Base-by-base conservation (phyloP, 257 asterid genomes). In the Eucommia ulmoides region DNA sequence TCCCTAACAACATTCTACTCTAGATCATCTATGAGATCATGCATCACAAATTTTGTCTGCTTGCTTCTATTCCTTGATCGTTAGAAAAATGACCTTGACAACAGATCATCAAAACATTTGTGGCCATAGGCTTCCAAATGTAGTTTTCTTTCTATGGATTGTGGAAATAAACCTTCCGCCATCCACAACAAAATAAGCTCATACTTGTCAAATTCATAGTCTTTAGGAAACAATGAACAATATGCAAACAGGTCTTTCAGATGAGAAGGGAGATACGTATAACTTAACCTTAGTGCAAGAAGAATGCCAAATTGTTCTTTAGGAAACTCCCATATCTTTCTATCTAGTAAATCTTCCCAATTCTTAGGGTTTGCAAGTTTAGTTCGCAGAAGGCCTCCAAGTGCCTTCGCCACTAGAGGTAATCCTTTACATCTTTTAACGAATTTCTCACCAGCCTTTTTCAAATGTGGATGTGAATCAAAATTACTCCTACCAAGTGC, bases 181-280 rank as follows among this genome's bases (percentile, higher is more conserved):
- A n/a, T n/a, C n/a, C n/a, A n/a, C n/a, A n/a, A n/a, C n/a, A n/a
- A 77, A 85, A 12, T 76, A 82, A 74, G 77, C 77, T 83, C 91
- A 80, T 22, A 77, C 66, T 53, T 74, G 55, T 80, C 73, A 45
- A 80, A 76, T 64, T 67, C 72, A 46, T 80, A 77, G 52, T 75
- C 85, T 75, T 80, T 77, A 0, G 91, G 86, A 50, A 80, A 80
- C 54, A 80, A 65, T 45, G 83, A 77, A 61, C 81, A 74, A 56
- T 80, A 80, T 18, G 91, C 73, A 60, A 80, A 77, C 6, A 73
- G 52, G 60, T 77, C 80, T 65, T 77, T 80, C 76, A 80, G 49
- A 57, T 71, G 82, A 44, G 81, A 50, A 20, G 83, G 83, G 57
- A 80, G 78, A 54, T 74, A 78, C 51, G 69, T 66, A 49, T 77